These are phyloP conservation scores for Ophiocordyceps australis DNA, from an alignment of 2,329 filamentous ascomycete genomes.

Conservation along the genomic window DNA sequence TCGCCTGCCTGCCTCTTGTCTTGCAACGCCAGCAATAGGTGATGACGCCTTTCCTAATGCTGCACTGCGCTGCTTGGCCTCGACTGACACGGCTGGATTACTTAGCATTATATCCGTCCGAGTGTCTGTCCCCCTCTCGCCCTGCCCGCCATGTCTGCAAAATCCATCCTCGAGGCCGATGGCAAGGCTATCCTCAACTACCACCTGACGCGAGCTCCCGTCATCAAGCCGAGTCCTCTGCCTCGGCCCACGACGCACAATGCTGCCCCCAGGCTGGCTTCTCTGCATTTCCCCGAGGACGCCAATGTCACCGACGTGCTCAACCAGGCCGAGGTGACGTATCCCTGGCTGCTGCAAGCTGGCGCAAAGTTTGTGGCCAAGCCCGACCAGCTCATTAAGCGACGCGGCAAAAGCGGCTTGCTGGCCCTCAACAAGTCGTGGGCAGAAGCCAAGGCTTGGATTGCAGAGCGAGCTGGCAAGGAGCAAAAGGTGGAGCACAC, in stretches of 20 bases:
- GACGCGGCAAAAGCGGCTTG: constrained; percentile 96
- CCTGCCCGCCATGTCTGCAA: constrained; percentile 36
- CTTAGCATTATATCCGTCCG: no score
- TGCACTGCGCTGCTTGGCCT: no score
- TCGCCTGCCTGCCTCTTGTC: no score
- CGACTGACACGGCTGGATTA: no score
- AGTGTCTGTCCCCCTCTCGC: constrained; percentile 6
- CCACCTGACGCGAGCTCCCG: constrained; percentile 91
- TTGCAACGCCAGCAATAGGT: no score
- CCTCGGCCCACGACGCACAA: constrained; percentile 76
- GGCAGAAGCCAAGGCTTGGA: constrained; percentile 85
- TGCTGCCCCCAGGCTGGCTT: constrained; percentile 74
- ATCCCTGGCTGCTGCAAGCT: constrained; percentile 77
- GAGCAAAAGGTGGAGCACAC: constrained; percentile 83
- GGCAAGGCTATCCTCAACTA: constrained; percentile 99
- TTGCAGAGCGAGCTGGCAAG: constrained; percentile 84
- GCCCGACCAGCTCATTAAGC: constrained; percentile 99
- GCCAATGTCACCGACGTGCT: constrained; percentile 68
- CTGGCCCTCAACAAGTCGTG: constrained; percentile 94
- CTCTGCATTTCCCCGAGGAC: constrained; percentile 84
- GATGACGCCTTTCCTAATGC: no score
- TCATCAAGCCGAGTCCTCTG: constrained; percentile 96
- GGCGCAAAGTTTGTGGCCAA: constrained; percentile 94
- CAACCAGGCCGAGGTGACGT: constrained; percentile 88
- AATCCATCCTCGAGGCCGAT: constrained; percentile 96